These are phyloP conservation scores for Pythium volutum DNA, from an alignment of 352 stramenopile species.

Conservation along the genomic window DNA sequence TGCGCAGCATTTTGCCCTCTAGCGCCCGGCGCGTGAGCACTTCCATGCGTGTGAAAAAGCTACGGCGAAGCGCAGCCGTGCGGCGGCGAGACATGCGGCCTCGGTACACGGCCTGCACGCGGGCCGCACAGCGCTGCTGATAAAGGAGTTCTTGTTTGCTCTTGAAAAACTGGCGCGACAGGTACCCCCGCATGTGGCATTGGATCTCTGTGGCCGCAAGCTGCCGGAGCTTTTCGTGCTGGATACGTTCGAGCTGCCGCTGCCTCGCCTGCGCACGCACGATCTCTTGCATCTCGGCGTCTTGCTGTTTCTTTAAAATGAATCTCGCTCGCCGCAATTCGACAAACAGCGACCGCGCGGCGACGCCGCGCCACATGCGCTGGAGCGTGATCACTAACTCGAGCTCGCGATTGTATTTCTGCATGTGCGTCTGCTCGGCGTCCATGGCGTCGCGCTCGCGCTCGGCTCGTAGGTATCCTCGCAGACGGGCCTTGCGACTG, in stretches of 20 bases:
- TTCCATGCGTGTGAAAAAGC: constrained; percentile 78
- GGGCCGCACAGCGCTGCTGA: constrained; percentile 43
- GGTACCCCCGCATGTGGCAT: constrained; percentile 56
- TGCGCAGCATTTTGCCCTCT: constrained; percentile 59
- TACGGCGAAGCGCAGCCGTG: constrained; percentile 62
- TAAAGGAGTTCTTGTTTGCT: constrained; percentile 53
- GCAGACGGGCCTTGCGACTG: constrained; percentile 50
- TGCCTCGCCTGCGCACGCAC: constrained; percentile 47
- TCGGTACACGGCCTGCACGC: constrained; percentile 68
- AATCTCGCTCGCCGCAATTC: constrained; percentile 57
- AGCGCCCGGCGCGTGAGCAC: constrained; percentile 54
- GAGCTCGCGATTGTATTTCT: constrained; percentile 49
- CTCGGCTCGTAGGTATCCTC: constrained; percentile 68
- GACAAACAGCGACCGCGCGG: constrained; percentile 53
- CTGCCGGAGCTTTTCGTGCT: constrained; percentile 38
- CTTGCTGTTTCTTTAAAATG: constrained; percentile 60
- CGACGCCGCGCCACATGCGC: constrained; percentile 68
- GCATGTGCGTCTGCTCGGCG: constrained; percentile 38
- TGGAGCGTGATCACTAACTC: constrained; percentile 62
- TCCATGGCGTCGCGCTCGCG: constrained; percentile 57
- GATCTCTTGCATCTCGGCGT: constrained; percentile 67
- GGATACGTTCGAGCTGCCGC: constrained; percentile 47
- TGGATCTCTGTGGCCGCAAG: constrained; percentile 69
- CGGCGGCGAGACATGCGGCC: constrained; percentile 61
- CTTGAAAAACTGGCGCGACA: constrained; percentile 49